A percentile compares a stretch with the other conserved stretches of the same genome.
These are phyloP conservation scores for Globisporangium yorkense DNA, from an alignment of 352 stramenopile genomes.

Conservation along the genomic window DNA sequence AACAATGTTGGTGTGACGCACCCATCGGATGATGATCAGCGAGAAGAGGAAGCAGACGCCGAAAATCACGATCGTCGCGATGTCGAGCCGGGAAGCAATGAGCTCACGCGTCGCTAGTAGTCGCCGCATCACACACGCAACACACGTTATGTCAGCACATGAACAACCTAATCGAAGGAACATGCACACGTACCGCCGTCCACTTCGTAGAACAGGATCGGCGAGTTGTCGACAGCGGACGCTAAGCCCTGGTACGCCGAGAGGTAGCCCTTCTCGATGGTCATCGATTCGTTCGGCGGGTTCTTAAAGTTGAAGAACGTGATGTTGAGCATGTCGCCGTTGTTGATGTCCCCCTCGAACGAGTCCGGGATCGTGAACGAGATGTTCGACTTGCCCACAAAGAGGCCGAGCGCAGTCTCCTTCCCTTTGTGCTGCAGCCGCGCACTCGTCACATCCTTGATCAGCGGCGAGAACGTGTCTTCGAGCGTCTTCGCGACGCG, in stretches of 20 bases:
- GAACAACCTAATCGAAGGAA: neutral
- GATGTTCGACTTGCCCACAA: conserved; percentile 49
- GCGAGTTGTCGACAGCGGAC: conserved; percentile 56
- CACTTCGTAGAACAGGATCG: conserved; percentile 36
- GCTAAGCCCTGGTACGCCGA: conserved; percentile 59
- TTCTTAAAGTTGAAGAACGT: conserved; percentile 63
- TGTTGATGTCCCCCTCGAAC: conserved; percentile 57
- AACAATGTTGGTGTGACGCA: conserved; percentile 8
- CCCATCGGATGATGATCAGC: conserved; percentile 79
- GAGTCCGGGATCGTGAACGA: conserved; percentile 68
- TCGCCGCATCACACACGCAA: neutral
- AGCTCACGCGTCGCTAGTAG: conserved; percentile 33
- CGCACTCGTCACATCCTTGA: conserved; percentile 42
- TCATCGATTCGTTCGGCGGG: conserved; percentile 46
- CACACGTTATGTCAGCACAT: neutral
- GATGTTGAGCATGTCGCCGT: conserved; percentile 65
- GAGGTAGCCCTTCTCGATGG: conserved; percentile 62
- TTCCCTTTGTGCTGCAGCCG: conserved; percentile 25
- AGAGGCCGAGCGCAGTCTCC: conserved; percentile 38
- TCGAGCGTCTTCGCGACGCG: conserved; percentile 58
- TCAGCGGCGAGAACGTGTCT: conserved; percentile 44
- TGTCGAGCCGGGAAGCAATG: conserved; percentile 59
- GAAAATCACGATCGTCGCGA: conserved; percentile 67
- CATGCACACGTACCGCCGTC: conserved; percentile 16
- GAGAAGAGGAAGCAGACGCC: conserved; percentile 75